phyloP scores from a whole-genome alignment of 306 rosid species.

The Styphnolobium japonicum region DNA sequence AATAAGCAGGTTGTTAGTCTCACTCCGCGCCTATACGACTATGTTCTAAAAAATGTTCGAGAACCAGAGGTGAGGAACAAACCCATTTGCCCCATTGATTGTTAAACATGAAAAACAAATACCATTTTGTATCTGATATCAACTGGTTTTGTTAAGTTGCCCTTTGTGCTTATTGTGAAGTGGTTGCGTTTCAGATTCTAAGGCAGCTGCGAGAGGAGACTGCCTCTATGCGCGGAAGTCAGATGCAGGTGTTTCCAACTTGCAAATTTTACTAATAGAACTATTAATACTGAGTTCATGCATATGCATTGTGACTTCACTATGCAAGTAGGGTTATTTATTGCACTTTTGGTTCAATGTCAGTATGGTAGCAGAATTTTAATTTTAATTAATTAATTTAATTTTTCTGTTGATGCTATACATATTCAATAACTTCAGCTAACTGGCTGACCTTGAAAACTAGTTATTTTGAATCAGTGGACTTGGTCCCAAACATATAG shows the following conservation, averaged over 20 bases:
- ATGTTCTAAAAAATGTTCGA: slow-evolving; percentile 72
- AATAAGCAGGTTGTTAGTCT: slow-evolving; percentile 75
- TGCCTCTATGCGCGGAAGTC: slow-evolving; percentile 80
- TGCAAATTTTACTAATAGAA: background rate
- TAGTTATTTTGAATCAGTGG: background rate
- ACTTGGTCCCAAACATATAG: background rate
- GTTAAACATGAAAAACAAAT: background rate
- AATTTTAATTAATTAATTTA: background rate
- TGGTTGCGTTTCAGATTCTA: slow-evolving; percentile 62
- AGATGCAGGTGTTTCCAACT: slow-evolving; percentile 69
- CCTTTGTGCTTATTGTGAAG: slow-evolving; percentile 17
- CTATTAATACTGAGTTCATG: background rate
- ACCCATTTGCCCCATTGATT: slow-evolving; percentile 5
- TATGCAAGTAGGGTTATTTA: slow-evolving; percentile 1
- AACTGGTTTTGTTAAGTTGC: background rate
- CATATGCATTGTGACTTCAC: background rate
- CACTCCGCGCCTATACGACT: slow-evolving; percentile 67
- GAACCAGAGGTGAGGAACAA: slow-evolving; percentile 77
- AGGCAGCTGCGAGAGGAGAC: slow-evolving; percentile 82
- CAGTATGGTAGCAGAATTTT: background rate
- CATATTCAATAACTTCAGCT: background rate
- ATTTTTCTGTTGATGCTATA: background rate
- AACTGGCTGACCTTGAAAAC: background rate
- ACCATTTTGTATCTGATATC: background rate
- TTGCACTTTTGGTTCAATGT: slow-evolving; percentile 7